Percentiles rank a stretch among this genome's conserved stretches.
Conservation (phyloP, 2,329 filamentous ascomycete genomes). For the Alternaria viburni region DNA sequence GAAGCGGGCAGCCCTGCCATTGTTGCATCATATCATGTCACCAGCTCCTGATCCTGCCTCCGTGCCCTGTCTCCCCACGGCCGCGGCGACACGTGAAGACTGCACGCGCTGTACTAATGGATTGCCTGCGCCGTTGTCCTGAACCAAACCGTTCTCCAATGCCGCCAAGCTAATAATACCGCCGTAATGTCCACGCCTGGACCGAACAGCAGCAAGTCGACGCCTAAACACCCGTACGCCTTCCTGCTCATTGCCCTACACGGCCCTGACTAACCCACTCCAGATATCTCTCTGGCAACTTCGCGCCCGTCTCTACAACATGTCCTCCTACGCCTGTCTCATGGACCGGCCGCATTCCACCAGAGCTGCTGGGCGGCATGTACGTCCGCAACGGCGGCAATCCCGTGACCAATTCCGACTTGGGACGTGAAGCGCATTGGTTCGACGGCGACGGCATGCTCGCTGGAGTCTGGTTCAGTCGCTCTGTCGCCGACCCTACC, state of each 20-base stretch:
- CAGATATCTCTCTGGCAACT: slow-evolving; percentile 71
- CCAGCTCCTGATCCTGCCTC: neutral
- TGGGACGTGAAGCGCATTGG: slow-evolving; percentile 71
- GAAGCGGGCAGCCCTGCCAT: neutral
- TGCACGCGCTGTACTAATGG: slow-evolving; percentile 4
- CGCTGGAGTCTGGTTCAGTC: slow-evolving; percentile 67
- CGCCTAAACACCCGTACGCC: slow-evolving; percentile 50
- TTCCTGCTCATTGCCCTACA: neutral
- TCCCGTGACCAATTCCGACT: slow-evolving; percentile 66
- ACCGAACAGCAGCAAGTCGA: slow-evolving; percentile 24
- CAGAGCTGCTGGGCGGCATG: slow-evolving; percentile 71
- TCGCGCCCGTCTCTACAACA: slow-evolving; percentile 67
- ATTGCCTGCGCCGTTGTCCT: neutral
- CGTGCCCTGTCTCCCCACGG: neutral
- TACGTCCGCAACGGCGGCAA: slow-evolving; percentile 77
- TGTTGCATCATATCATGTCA: slow-evolving; percentile 22
- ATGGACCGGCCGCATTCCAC: slow-evolving; percentile 65
- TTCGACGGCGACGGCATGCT: slow-evolving; percentile 81
- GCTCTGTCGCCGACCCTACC: slow-evolving; percentile 42
- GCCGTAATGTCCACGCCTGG: slow-evolving; percentile 32
- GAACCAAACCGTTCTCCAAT: slow-evolving; percentile 14
- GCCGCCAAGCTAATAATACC: slow-evolving; percentile 9
- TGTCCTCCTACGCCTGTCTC: slow-evolving; percentile 63
- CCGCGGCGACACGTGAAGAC: slow-evolving; percentile 11
- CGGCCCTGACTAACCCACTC: slow-evolving; percentile 4